Evolutionary conservation across 805 yeast genomes (phyloP).

Genomic region (Barnettozyma vustinii): DNA sequence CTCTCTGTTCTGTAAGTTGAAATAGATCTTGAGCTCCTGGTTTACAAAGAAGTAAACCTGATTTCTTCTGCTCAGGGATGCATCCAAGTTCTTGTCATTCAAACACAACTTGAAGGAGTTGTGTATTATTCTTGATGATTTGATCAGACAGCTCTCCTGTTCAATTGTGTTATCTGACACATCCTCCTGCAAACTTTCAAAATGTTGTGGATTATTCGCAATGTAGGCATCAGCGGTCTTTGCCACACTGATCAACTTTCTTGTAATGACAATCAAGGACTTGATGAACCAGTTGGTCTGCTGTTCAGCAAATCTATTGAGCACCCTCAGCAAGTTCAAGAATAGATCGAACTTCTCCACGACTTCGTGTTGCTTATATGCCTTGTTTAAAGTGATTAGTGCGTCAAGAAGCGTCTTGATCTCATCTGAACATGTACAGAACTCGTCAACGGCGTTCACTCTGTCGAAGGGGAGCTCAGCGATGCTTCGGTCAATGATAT

Average conservation of each 20-base stretch:
- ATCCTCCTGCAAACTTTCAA: slow-evolving; percentile 2
- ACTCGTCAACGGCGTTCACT: neutral
- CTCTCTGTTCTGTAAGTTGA: slow-evolving; percentile 59
- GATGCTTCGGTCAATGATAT: neutral
- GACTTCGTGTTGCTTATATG: slow-evolving; percentile 27
- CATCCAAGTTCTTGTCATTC: slow-evolving; percentile 65
- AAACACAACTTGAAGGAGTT: slow-evolving; percentile 71
- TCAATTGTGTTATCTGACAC: slow-evolving; percentile 22
- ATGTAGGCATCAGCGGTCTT: slow-evolving; percentile 20
- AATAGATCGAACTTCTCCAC: slow-evolving; percentile 26
- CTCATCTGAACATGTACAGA: slow-evolving; percentile 6
- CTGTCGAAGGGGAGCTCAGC: neutral
- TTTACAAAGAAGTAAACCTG: slow-evolving; percentile 70
- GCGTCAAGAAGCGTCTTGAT: slow-evolving; percentile 12
- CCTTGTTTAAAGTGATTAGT: slow-evolving; percentile 12
- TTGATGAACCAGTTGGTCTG: slow-evolving; percentile 49
- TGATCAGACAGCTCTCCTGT: slow-evolving; percentile 36
- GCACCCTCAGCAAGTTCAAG: slow-evolving; percentile 37
- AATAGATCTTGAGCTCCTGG: slow-evolving; percentile 63
- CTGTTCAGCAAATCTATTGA: slow-evolving; percentile 49
- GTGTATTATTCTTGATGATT: slow-evolving; percentile 61
- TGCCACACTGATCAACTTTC: slow-evolving; percentile 30
- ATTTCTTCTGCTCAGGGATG: slow-evolving; percentile 43
- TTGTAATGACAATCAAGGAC: slow-evolving; percentile 36
- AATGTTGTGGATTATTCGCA: slow-evolving; percentile 13